Percentiles rank a stretch among this genome's conserved stretches.
These are phyloP conservation scores for Taphrina communis DNA, from an alignment of 1,139 yeast genomes.

Conservation along the genomic window DNA sequence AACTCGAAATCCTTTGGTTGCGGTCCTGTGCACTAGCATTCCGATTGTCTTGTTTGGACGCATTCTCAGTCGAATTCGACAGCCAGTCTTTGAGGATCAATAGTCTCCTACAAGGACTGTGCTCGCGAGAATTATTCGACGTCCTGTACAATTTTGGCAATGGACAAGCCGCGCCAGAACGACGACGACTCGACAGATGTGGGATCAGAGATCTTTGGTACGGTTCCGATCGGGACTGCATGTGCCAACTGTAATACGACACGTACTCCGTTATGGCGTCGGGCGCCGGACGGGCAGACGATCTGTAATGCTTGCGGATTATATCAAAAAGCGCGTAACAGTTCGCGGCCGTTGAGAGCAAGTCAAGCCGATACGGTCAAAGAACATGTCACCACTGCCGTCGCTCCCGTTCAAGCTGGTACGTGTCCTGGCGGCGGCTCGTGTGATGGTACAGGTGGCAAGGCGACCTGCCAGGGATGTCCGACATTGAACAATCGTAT, in stretches of 20 bases:
- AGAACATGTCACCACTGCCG: slow-evolving; percentile 7
- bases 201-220: slow-evolving; percentile 35
- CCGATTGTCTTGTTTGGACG: background rate
- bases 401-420: slow-evolving; percentile 23
- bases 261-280: slow-evolving; percentile 70
- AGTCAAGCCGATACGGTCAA: background rate
- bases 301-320: slow-evolving; percentile 76
- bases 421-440: slow-evolving; percentile 44
- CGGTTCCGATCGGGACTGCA: slow-evolving; percentile 34
- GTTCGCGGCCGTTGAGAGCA: slow-evolving; percentile 24
- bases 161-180: slow-evolving; percentile 5
- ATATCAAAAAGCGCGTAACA: slow-evolving; percentile 54
- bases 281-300: slow-evolving; percentile 67
- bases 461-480: slow-evolving; percentile 43
- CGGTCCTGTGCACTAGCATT: background rate
- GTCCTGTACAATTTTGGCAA: background rate
- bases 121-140: background rate
- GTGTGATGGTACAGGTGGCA: slow-evolving; percentile 45
- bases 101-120: too few relatives aligned
- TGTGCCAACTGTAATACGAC: slow-evolving; percentile 74
- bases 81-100: background rate
- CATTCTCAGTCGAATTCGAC: background rate
- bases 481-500: slow-evolving; percentile 43
- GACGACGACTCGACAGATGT: slow-evolving; percentile 20
- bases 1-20: too few relatives aligned